Evolutionary conservation across 2,329 filamentous ascomycete genomes (phyloP), one percentile per base, ranked within the genome.

Genomic region (Fusarium tanahbumbuense): DNA sequence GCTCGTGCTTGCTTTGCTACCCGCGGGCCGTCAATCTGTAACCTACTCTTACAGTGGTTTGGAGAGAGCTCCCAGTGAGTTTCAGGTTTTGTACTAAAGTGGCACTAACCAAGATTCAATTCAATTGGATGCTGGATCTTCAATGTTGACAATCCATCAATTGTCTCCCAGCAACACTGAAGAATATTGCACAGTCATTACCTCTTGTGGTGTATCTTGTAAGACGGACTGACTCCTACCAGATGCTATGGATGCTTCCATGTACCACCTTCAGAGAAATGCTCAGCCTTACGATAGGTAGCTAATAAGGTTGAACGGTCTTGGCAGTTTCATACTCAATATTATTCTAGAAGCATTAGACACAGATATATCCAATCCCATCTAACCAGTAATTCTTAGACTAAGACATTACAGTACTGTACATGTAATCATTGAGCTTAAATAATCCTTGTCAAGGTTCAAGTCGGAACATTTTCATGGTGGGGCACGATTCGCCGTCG

Each of bases 401-500:
- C 20, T 11, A 37, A 55, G 37, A 16, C 27, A 47, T 48, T 15
- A 12, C 23, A 27, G 25, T 22, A 12, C 23, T 10, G 25, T 22
- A 27, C 23, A 57, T 30, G 20, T 25, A 12, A 42, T 20, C 20
- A 30, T 22, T 48, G 42, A 60, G 54, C 40, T 59, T 66, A 63
- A 55, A 56, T 46, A 56, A 62, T 28, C 64, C 56, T 56, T 62
- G 45, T 57, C 45, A 56, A 53, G 45, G 53, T 42, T 52, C 40
- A 57, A 66, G 55, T 60, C 53, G 53, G 53, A 46, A 42, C 20
- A 59, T 65, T 70, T 60, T 56, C 41, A 58, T 72, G 68, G 69
- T 71, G 69, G 68, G 68, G 68, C 68, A 70, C 64, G 59, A 70
- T 44, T 64, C 34, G 52, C 25, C 40, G 60, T 71, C 56, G 48